Evolutionary conservation across 805 yeast genomes (phyloP).

Genomic region (Wickerhamiella occidentalis): DNA sequence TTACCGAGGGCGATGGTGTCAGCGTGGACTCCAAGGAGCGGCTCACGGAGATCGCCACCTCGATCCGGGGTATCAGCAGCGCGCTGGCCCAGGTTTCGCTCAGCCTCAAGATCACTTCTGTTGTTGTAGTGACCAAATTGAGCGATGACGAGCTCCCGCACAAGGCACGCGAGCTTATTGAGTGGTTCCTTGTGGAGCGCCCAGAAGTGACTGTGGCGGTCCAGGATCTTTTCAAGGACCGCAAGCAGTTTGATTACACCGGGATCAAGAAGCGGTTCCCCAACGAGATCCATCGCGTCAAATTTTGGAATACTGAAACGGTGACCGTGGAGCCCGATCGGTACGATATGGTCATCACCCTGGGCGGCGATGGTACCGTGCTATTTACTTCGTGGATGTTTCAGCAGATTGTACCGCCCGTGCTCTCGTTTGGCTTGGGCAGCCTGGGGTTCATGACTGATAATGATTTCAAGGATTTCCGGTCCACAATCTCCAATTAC

Average conservation of each 20-base stretch:
- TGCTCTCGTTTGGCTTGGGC: slow-evolving; percentile 77
- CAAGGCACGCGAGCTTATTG: slow-evolving; percentile 17
- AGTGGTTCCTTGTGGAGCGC: slow-evolving; percentile 21
- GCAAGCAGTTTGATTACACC: slow-evolving; percentile 49
- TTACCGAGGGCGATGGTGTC: slow-evolving; percentile 17
- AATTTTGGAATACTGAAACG: slow-evolving; percentile 46
- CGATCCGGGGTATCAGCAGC: slow-evolving; percentile 23
- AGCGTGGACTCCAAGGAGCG: slow-evolving; percentile 24
- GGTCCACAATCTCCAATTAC: slow-evolving; percentile 43
- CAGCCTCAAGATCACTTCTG: slow-evolving; percentile 19
- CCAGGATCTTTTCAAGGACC: slow-evolving; percentile 51
- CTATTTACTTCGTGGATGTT: slow-evolving; percentile 77
- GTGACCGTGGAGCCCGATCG: slow-evolving; percentile 34
- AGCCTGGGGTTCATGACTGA: slow-evolving; percentile 87
- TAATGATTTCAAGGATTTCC: slow-evolving; percentile 64
- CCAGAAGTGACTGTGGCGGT: slow-evolving; percentile 45
- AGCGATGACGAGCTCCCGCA: slow-evolving; percentile 20
- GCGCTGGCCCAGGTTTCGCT: slow-evolving; percentile 22
- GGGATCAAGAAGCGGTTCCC: slow-evolving; percentile 41
- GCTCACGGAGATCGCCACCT: slow-evolving; percentile 23
- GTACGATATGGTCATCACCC: slow-evolving; percentile 69
- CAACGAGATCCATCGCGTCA: slow-evolving; percentile 35
- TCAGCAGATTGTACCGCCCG: slow-evolving; percentile 81
- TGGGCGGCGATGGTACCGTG: slow-evolving; percentile 97
- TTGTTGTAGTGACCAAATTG: slow-evolving; percentile 21